Percentiles rank a stretch among this genome's conserved stretches.
phyloP scores from a whole-genome alignment of 78 protist genomes.

The Tieghemostelium lacteum region DNA sequence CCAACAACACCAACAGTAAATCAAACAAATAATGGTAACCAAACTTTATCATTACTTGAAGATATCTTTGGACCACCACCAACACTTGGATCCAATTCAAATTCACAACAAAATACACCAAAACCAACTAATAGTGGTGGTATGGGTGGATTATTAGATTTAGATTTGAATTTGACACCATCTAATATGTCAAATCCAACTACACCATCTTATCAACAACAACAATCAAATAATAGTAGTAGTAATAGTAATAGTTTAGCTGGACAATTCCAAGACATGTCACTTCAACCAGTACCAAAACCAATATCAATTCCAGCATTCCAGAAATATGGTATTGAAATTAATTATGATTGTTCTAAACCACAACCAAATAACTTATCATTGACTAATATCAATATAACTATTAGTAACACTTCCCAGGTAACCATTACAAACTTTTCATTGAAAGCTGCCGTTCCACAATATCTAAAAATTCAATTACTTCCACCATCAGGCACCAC shows the following conservation, averaged over 20 bases:
- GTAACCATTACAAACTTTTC: conserved; percentile 70
- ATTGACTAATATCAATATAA: conserved; percentile 42
- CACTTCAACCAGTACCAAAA: conserved; percentile 39
- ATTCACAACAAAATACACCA: conserved; percentile 5
- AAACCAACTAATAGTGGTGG: conserved; percentile 6
- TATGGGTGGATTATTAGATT: neutral
- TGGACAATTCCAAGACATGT: conserved; percentile 1
- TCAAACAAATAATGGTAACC: neutral
- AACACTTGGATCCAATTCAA: neutral
- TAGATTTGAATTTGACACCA: neutral
- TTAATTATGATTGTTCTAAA: conserved; percentile 42
- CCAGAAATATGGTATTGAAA: conserved; percentile 70
- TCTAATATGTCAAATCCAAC: too few species aligned
- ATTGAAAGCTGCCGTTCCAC: conserved; percentile 90
- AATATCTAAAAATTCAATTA: conserved; percentile 78
- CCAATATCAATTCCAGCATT: conserved; percentile 30
- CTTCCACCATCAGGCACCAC: conserved; percentile 58
- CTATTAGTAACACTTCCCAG: conserved; percentile 44
- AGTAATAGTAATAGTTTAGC: too few species aligned
- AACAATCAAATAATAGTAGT: too few species aligned
- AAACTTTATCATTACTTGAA: conserved; percentile 33
- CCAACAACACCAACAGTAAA: neutral
- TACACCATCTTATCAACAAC: neutral
- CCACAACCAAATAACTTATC: conserved; percentile 44
- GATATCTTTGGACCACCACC: conserved; percentile 72